Evolutionary conservation across 2,329 filamentous ascomycete genomes (phyloP).

Genomic region (Fusarium haematococcum): DNA sequence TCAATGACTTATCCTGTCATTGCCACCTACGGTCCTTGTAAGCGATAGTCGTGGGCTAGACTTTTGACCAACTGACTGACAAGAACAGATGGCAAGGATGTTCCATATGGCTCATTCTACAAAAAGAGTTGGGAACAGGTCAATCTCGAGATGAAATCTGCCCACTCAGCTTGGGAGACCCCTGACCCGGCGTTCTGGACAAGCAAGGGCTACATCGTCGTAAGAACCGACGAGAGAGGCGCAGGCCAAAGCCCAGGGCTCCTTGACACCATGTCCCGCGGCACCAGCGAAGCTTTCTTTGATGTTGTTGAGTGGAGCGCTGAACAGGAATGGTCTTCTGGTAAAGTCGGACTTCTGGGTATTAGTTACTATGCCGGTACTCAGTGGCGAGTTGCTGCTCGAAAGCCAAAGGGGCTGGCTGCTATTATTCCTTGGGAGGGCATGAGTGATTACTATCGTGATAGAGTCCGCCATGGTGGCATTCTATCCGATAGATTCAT

Average conservation of each 20-base stretch:
- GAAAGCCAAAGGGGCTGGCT: slow-evolving; percentile 55
- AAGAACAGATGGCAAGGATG: background rate
- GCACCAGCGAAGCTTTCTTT: background rate
- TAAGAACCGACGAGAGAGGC: slow-evolving; percentile 9
- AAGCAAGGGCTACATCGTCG: background rate
- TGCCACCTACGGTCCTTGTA: background rate
- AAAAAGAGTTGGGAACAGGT: background rate
- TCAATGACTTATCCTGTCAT: slow-evolving; percentile 6
- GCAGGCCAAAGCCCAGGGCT: slow-evolving; percentile 3
- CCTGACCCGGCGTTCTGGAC: slow-evolving; percentile 9
- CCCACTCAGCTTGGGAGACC: slow-evolving; percentile 11
- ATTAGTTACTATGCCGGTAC: slow-evolving; percentile 58
- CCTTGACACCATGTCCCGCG: background rate
- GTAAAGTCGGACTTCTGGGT: slow-evolving; percentile 60
- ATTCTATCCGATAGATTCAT: background rate
- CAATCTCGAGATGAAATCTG: background rate
- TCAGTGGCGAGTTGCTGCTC: slow-evolving; percentile 61
- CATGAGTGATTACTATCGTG: background rate
- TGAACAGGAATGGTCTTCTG: slow-evolving; percentile 53
- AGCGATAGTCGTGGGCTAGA: background rate
- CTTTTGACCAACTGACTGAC: background rate
- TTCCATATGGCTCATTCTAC: background rate
- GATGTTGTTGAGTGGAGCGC: slow-evolving; percentile 7
- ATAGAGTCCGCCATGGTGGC: slow-evolving; percentile 2
- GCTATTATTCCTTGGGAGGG: slow-evolving; percentile 54